Evolutionary conservation across 225 moss, liverwort and hornwort species (phyloP), one percentile per base, ranked within the genome.

Genomic region (Asterella californica): DNA sequence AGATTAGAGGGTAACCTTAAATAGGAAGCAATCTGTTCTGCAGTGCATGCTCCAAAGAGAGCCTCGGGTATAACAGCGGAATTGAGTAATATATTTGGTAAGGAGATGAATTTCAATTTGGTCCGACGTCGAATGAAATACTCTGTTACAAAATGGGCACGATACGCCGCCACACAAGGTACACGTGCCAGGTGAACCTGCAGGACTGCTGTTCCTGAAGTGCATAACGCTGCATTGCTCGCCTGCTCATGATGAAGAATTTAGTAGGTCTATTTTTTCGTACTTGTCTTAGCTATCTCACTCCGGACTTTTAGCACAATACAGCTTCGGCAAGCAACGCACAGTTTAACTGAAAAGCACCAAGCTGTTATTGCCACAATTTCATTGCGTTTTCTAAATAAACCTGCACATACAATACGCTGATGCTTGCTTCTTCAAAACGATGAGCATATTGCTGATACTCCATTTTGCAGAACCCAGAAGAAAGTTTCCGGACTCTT

Each of bases 1-100:
- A 77, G 46, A 49, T 25, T 4, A 36, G 27, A 2, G 47, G 38
- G 61, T 83, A 76, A 94, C 94, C 87, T 89, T 24, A 94, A 80
- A 65, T 91, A 82, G 72, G 82, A 80, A 30, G 79, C 54, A 34
- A 99, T 84, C 71, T 86, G 86, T 76, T 77, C 74, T 34, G 92
- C 79, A 72, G 91, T 92, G 81, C 97, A 99, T 61, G 86, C 87
- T 69, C 82, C 82, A 79, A 99, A 94, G 29, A 99, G 94, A 83
- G 93, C 89, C 82, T 99, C 94, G 36, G 97, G 93, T 79, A 99
- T 72, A 62, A 93, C 87, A 24, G 83, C 84, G 46, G 91, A 71
- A 70, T 91, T 83, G 81, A 99, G 88, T 54, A 99, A 82, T 79
- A 99, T 93, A 82, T 99, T 99, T 80, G 97, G 97, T 24, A 99